Conservation (phyloP, 2,329 filamentous ascomycete species). For the Aspergillus sclerotialis region DNA sequence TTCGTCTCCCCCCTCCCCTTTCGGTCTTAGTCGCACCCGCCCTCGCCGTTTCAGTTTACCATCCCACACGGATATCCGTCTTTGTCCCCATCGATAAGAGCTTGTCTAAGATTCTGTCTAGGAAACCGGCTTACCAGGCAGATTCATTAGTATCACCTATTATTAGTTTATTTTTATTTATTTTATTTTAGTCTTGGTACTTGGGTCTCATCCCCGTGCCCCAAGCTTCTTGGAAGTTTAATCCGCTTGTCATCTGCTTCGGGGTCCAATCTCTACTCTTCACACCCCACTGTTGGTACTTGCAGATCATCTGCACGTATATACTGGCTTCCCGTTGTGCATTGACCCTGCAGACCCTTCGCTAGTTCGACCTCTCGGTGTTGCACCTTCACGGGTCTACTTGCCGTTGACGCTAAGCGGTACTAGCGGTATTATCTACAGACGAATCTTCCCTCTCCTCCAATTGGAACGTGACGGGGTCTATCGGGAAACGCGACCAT, state of each 20-base stretch:
- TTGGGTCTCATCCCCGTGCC: slow-evolving; percentile 11
- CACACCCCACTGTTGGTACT: slow-evolving; percentile 15
- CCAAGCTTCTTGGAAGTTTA: slow-evolving; percentile 16
- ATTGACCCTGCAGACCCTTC: slow-evolving; percentile 38
- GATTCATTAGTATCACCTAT: neutral
- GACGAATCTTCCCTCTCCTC: slow-evolving; percentile 12
- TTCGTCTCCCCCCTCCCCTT: slow-evolving; percentile 8
- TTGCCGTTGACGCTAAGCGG: slow-evolving; percentile 7
- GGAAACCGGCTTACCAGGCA: neutral
- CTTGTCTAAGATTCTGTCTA: too few species aligned
- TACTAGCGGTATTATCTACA: slow-evolving; percentile 13
- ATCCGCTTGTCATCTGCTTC: slow-evolving; percentile 29
- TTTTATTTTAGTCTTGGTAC: slow-evolving; percentile 1
- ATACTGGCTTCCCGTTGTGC: slow-evolving; percentile 27
- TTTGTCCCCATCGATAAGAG: neutral
- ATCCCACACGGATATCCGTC: neutral
- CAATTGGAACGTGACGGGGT: slow-evolving; percentile 1
- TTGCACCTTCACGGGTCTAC: slow-evolving; percentile 9
- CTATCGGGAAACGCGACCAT: slow-evolving; percentile 12
- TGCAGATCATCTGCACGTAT: slow-evolving; percentile 48
- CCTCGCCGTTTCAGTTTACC: neutral
- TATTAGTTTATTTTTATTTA: neutral
- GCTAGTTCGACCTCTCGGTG: slow-evolving; percentile 12
- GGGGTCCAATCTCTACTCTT: slow-evolving; percentile 10
- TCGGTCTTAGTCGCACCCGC: neutral